These are phyloP conservation scores for Botryobasidium botryosum DNA, from an alignment of 768 basidiomycete species.

Conservation along the genomic window DNA sequence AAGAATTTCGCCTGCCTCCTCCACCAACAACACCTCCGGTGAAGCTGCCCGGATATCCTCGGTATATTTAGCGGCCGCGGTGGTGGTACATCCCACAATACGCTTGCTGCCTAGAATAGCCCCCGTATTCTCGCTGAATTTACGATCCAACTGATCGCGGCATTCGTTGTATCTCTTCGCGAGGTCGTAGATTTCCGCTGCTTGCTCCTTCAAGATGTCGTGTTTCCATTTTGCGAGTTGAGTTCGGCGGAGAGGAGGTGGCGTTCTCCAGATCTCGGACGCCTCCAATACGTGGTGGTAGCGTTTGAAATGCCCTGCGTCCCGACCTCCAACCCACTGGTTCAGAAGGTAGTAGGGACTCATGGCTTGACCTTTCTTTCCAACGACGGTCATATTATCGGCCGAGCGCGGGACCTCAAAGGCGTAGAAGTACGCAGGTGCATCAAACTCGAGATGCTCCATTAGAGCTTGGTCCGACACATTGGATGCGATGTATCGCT, in stretches of 20 bases:
- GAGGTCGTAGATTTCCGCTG: constrained; percentile 20
- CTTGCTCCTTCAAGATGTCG: constrained; percentile 22
- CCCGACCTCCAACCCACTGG: constrained; percentile 30
- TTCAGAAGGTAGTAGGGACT: constrained; percentile 27
- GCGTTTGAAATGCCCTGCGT: constrained; percentile 28
- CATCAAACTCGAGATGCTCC: constrained; percentile 35
- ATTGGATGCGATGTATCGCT: constrained; percentile 15
- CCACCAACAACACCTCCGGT: constrained; percentile 42
- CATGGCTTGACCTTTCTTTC: constrained; percentile 23
- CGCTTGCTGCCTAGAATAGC: constrained; percentile 29
- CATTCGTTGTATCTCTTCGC: constrained; percentile 26
- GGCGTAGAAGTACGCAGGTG: constrained; percentile 23
- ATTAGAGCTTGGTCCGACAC: constrained; percentile 22
- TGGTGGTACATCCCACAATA: constrained; percentile 53
- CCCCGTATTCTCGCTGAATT: constrained; percentile 21
- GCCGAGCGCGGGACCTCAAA: constrained; percentile 22
- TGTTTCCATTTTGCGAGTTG: constrained; percentile 22
- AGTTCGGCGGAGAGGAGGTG: constrained; percentile 15
- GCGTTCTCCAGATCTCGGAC: constrained; percentile 25
- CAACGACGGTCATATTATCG: constrained; percentile 33
- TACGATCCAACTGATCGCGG: constrained; percentile 23
- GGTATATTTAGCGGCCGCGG: constrained; percentile 45
- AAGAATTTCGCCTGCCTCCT: constrained; percentile 58
- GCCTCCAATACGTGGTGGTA: constrained; percentile 16
- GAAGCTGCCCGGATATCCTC: constrained; percentile 28